Evolutionary conservation across 805 yeast genomes (phyloP), one percentile per base, ranked within the genome.

Genomic region (Saccharomycopsis sp.): DNA sequence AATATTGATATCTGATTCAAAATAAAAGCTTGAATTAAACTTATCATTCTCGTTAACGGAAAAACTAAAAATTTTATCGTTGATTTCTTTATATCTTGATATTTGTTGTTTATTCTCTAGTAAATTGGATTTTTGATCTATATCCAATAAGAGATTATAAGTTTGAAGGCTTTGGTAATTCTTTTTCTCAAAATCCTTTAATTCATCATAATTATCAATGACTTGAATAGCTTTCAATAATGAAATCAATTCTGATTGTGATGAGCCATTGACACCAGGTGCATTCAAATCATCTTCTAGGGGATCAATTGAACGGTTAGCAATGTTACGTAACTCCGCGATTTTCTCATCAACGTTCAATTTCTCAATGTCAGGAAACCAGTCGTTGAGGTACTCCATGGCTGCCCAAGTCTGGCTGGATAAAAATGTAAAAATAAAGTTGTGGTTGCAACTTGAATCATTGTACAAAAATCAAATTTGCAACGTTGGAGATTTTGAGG

Each of bases 1-100:
- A n/a, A n/a, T n/a, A n/a, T n/a, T n/a, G 5, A 45, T 21, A 9
- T 45, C 45, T 13, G 26, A 13, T 34, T 45, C 46, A 21, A 27
- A 45, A 20, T 21, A 41, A 29, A 45, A 45, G 10, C 36, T 37
- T 20, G 26, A 20, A 21, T 34, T 39, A 28, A 31, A 45, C 21
- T 41, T 15, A 23, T 45, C 46, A 14, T 37, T 18, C 3, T 4
- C 32, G 26, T 41, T 39, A 21, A 41, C 27, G 5, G 25, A 15
- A 8, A 43, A 9, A 13, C 14, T 31, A 12, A 6, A 19, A 8
- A 42, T 10, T n/a, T 30, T 18, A 10, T 9, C 21, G 17, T 5
- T 23, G 10, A 23, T 10, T 23, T 23, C 26, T 8, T 6, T 23
- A 8, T 8, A 8, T 8, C 10, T 6, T 8, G 10, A 6, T 8